These are phyloP conservation scores for Ophiostoma sp. DNA, from an alignment of 2,329 filamentous ascomycete species.

Conservation along the genomic window DNA sequence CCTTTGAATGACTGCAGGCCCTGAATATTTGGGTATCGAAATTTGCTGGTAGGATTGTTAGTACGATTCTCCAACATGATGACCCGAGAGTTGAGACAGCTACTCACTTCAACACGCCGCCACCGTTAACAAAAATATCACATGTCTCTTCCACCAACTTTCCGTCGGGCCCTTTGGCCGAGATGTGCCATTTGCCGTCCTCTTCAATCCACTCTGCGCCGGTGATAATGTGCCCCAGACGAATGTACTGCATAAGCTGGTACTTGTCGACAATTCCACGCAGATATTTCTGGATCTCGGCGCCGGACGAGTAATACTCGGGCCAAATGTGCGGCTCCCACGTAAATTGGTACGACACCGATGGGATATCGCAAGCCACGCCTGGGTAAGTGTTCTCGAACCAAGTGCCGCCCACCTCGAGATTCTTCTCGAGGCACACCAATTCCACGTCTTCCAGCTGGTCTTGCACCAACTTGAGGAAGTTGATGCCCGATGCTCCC, in stretches of 20 bases:
- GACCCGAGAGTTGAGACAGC: too few relatives aligned
- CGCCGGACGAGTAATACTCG: slow-evolving; percentile 33
- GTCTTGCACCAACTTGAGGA: slow-evolving; percentile 7
- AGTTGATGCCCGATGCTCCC: slow-evolving; percentile 14
- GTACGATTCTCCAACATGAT: too few relatives aligned
- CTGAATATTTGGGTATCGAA: slow-evolving; percentile 43
- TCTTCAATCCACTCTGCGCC: slow-evolving; percentile 11
- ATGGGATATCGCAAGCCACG: slow-evolving; percentile 48
- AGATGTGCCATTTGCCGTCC: slow-evolving; percentile 1
- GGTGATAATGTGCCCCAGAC: background rate
- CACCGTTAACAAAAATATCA: slow-evolving; percentile 49
- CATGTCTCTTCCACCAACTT: slow-evolving; percentile 35
- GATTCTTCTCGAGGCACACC: slow-evolving; percentile 32
- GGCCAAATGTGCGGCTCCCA: slow-evolving; percentile 36
- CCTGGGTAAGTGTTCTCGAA: slow-evolving; percentile 27
- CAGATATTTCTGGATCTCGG: slow-evolving; percentile 34
- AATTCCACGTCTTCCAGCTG: slow-evolving; percentile 34
- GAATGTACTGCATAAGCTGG: background rate
- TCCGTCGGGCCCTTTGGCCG: background rate
- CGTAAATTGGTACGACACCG: slow-evolving; percentile 42
- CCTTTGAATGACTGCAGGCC: slow-evolving; percentile 27
- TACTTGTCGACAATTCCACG: slow-evolving; percentile 35
- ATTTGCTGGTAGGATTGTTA: slow-evolving; percentile 51
- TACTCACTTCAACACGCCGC: slow-evolving; percentile 39
- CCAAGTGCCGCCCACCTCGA: slow-evolving; percentile 24